Conservation (phyloP, 1,139 yeast species). For the Candida sp. region DNA sequence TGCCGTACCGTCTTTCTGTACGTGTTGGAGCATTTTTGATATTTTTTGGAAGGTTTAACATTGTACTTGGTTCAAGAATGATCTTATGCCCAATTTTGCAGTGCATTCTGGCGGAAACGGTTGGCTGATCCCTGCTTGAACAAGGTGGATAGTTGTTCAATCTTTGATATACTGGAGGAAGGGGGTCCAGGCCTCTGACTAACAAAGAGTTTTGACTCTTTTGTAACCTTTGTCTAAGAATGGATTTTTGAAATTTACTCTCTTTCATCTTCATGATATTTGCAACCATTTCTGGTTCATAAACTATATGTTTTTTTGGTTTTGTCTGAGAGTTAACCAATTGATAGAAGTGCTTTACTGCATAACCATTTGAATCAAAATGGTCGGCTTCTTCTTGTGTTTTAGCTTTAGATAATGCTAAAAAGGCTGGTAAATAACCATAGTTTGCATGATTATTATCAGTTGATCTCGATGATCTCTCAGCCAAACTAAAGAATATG, state of each 20-base stretch:
- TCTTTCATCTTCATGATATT: no score
- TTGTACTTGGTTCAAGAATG: no score
- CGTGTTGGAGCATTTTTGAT: no score
- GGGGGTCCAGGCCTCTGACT: background rate
- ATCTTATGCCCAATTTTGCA: no score
- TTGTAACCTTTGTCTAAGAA: background rate
- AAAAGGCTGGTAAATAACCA: background rate
- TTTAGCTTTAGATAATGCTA: background rate
- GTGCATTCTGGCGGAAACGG: no score
- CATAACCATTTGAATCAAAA: background rate
- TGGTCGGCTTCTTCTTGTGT: background rate
- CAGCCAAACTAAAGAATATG: background rate
- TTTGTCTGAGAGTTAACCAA: background rate
- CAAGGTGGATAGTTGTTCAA: no score
- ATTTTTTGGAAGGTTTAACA: no score
- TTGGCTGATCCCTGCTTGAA: no score
- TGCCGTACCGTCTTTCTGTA: no score
- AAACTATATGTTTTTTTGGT: background rate
- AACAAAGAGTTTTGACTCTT: background rate
- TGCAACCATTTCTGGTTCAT: background rate
- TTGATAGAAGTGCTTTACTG: background rate
- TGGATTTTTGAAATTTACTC: no score
- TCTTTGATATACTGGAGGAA: no score
- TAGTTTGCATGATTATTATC: background rate
- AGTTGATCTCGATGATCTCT: background rate